These are phyloP conservation scores for Saccharomyces kudriavzevii DNA, from an alignment of 805 yeast genomes.

Conservation along the genomic window DNA sequence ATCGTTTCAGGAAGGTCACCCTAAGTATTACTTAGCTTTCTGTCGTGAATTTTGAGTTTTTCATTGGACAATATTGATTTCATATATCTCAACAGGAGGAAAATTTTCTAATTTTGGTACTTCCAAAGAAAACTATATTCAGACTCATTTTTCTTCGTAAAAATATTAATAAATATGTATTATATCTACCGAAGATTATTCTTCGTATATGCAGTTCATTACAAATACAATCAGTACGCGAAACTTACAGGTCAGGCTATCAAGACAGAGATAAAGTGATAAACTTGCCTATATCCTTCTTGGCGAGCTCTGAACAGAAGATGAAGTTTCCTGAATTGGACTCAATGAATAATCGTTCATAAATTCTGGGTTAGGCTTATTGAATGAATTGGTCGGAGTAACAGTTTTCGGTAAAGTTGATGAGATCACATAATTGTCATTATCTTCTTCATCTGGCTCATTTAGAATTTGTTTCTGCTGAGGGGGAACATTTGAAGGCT, in stretches of 20 bases:
- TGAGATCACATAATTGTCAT: slow-evolving; percentile 5
- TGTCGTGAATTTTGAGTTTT: neutral
- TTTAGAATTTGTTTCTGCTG: neutral
- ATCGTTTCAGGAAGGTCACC: neutral
- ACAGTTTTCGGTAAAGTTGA: slow-evolving; percentile 8
- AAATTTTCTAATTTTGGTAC: neutral
- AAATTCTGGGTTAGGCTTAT: slow-evolving; percentile 22
- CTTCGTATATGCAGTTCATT: neutral
- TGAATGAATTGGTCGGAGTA: slow-evolving; percentile 17
- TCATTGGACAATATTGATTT: neutral
- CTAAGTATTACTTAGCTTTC: neutral
- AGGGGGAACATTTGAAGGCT: neutral
- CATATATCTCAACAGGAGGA: neutral
- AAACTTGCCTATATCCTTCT: neutral
- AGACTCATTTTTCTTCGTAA: neutral
- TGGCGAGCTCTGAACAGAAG: slow-evolving; percentile 28
- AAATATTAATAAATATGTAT: neutral
- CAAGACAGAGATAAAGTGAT: neutral
- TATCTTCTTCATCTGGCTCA: neutral
- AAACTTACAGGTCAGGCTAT: neutral
- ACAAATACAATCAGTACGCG: neutral
- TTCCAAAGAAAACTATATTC: neutral
- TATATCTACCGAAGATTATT: neutral
- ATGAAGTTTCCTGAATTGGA: slow-evolving; percentile 26
- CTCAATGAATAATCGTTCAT: slow-evolving; percentile 20